These are phyloP conservation scores for Colletotrichum acutatum DNA, from an alignment of 2,329 filamentous ascomycete genomes.

Conservation along the genomic window DNA sequence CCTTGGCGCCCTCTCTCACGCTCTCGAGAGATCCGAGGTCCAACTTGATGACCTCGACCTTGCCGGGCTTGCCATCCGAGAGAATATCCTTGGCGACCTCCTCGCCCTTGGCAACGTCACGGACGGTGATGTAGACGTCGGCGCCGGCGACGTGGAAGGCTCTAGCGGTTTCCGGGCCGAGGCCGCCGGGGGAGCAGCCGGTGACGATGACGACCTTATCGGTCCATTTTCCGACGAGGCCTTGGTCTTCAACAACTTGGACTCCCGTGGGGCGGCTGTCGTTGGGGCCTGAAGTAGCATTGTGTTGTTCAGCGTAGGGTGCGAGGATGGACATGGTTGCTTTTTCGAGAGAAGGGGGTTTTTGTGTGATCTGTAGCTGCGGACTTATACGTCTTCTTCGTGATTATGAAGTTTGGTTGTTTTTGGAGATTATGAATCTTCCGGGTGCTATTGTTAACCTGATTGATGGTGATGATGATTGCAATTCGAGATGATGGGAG, in stretches of 20 bases:
- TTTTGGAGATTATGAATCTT: not conserved
- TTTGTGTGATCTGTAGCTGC: not conserved
- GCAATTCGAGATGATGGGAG: not conserved
- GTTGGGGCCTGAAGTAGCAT: constrained; percentile 30
- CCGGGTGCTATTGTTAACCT: not conserved
- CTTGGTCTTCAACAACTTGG: constrained; percentile 35
- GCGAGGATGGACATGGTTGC: not conserved
- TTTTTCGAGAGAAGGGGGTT: not conserved
- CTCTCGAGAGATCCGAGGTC: constrained; percentile 45
- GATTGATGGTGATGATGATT: not conserved
- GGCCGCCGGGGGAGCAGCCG: constrained; percentile 50
- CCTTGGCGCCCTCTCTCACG: constrained; percentile 41
- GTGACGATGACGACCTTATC: constrained; percentile 42
- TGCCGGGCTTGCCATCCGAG: constrained; percentile 32
- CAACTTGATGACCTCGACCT: constrained; percentile 46
- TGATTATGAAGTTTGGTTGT: not conserved
- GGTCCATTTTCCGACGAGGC: constrained; percentile 29
- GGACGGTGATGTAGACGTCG: constrained; percentile 31
- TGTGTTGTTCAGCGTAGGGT: constrained; percentile 28
- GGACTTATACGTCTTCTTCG: not conserved
- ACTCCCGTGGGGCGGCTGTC: constrained; percentile 37
- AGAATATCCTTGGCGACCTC: constrained; percentile 28
- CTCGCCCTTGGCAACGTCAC: constrained; percentile 24
- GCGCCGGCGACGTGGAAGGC: constrained; percentile 33
- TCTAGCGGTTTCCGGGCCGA: constrained; percentile 55